Base-by-base conservation (phyloP, 169 alveolate genomes). In the Toxoplasma gondii region DNA sequence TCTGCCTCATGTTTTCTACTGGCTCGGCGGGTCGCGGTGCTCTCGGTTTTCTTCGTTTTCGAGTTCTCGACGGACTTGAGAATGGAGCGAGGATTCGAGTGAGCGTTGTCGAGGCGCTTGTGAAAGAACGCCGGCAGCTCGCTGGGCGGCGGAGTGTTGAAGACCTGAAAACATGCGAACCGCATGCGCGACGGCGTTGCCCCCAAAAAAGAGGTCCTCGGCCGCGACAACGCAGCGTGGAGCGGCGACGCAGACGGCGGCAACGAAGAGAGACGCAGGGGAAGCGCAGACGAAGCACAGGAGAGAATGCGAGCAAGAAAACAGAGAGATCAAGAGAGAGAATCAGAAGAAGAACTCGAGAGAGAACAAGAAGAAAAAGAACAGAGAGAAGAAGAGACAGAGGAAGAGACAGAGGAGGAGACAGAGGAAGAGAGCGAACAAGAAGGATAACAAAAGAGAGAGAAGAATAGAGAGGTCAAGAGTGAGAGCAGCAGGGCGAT, bases 11-110 rank as follows among this genome's bases (percentile, higher is more conserved):
- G 58, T 49, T 49, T 4, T 49, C 12, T 49, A 4, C 12, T 49
- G 12, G 58, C 4, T 12, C 58, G 58, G 58, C 58, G 58, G 12
- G 58, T 49, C 12, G 4, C 12, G 22, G 22, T 49, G 22, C 12
- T 49, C 12, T 49, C 58, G 12, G 58, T 49, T 64, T 16, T 64
- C 74, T 22, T n/a, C n/a, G n/a, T n/a, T 27, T 64, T 64, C 78
- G 17, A 17, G n/a, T 64, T 38, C 29, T 70, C 17, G 36, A 34
- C 83, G 36, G 45, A 92, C 94, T 92, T 92, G 91, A 92, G 82
- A 34, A 92, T 49, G 5, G 94, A 54, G 45, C 94, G 58, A n/a
- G 94, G 94, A 69, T 92, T 92, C 24, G 92, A 82, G 53, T 92
- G 70, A 2, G 94, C 94, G 36, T 54, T 36, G 87, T 92, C 74